These are phyloP conservation scores for Trichoderma koningii DNA, from an alignment of 2,329 filamentous ascomycete species.

Conservation along the genomic window DNA sequence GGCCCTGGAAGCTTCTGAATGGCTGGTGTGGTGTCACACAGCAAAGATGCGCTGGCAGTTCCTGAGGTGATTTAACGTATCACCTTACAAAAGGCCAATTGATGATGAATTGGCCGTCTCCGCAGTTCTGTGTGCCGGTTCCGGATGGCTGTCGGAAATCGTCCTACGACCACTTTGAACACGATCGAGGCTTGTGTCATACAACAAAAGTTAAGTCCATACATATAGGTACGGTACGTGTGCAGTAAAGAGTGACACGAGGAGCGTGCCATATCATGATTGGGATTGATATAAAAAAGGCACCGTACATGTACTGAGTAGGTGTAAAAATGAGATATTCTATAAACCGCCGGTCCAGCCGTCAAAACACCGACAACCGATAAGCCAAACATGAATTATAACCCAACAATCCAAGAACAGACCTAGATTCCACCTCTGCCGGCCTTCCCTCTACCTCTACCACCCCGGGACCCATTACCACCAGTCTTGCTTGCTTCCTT, in stretches of 20 bases:
- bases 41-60: slow-evolving; percentile 22
- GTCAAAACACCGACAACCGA: background rate
- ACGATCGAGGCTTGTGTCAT: too few species aligned
- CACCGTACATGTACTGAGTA: background rate
- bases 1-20: slow-evolving; percentile 12
- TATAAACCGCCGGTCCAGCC: slow-evolving; percentile 3
- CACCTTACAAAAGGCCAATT: too few species aligned
- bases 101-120: slow-evolving; percentile 11
- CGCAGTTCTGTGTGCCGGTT: background rate
- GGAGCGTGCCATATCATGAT: slow-evolving; percentile 1
- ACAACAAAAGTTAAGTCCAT: too few species aligned
- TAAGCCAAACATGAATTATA: slow-evolving; percentile 1
- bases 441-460: slow-evolving; percentile 26
- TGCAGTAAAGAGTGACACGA: slow-evolving; percentile 6
- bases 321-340: background rate
- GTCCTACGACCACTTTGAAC: too few species aligned
- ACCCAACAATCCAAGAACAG: background rate
- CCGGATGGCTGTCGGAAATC: background rate
- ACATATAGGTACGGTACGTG: too few species aligned
- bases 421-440: slow-evolving; percentile 14
- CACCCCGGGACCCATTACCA: slow-evolving; percentile 24
- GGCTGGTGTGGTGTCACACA: slow-evolving; percentile 6
- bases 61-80: too few species aligned
- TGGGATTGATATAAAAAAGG: slow-evolving; percentile 1
- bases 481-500: slow-evolving; percentile 20